A percentile compares a stretch with the other conserved stretches of the same genome.
These are phyloP conservation scores for Carex pumila DNA, from an alignment of 176 grass and related monocot genomes.

Conservation along the genomic window DNA sequence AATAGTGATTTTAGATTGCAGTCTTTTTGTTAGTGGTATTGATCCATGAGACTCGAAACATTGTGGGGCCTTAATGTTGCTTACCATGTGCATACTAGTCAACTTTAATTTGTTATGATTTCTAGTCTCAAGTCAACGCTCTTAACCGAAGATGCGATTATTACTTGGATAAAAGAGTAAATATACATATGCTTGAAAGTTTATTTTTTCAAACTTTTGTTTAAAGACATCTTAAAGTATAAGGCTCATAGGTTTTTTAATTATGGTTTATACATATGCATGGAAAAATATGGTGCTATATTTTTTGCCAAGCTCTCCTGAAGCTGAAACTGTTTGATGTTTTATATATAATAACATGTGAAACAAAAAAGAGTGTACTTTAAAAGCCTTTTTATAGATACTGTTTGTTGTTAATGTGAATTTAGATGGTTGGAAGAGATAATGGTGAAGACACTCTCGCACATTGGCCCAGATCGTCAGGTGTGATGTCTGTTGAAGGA, in stretches of 20 bases:
- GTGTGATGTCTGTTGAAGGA: constrained; percentile 77
- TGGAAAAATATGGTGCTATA: background rate
- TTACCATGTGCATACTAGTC: background rate
- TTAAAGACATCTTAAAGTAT: background rate
- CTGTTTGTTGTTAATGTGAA: constrained; percentile 24
- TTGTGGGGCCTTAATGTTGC: background rate
- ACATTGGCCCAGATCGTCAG: constrained; percentile 76
- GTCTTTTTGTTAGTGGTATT: background rate
- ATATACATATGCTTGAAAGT: background rate
- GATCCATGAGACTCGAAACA: background rate
- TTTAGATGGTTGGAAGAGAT: constrained; percentile 78
- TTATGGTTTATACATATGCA: background rate
- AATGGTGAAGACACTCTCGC: constrained; percentile 92
- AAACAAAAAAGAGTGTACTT: background rate
- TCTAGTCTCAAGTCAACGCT: background rate
- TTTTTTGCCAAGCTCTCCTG: background rate
- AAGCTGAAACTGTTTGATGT: background rate
- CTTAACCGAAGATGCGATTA: background rate
- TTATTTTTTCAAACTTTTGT: background rate
- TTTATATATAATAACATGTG: background rate
- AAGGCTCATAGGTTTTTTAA: background rate
- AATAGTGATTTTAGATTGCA: background rate
- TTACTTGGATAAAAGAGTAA: background rate
- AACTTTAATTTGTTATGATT: background rate
- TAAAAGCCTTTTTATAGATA: background rate